Percentiles rank a stretch among this genome's conserved stretches.
phyloP scores from a whole-genome alignment of 2,329 filamentous ascomycete species.

The Tolypocladium nubicola region DNA sequence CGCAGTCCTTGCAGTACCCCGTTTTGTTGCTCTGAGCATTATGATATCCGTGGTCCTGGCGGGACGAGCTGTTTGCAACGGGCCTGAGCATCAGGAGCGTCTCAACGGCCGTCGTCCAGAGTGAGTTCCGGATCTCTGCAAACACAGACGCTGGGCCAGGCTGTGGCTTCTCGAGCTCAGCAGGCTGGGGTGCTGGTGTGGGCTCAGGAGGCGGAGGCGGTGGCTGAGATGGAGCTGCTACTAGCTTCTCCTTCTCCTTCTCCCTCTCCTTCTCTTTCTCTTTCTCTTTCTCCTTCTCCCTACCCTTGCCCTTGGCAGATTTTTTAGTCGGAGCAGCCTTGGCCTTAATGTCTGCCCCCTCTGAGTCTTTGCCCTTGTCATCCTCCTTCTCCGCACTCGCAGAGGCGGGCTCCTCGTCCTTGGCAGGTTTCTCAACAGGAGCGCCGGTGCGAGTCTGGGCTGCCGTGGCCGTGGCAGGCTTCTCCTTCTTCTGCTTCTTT shows the following conservation, averaged over 20 bases:
- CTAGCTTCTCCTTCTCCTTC: conserved; percentile 3
- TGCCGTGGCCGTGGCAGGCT: conserved; percentile 20
- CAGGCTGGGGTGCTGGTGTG: conserved; percentile 7
- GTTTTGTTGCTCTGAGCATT: conserved; percentile 11
- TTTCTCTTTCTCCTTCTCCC: conserved; percentile 17
- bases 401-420: conserved; percentile 4
- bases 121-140: conserved; percentile 19
- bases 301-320: conserved; percentile 17
- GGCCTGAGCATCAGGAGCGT: conserved; percentile 26
- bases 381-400: background rate
- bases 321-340: conserved; percentile 20
- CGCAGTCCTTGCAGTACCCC: conserved; percentile 23
- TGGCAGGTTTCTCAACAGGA: conserved; percentile 5
- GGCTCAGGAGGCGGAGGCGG: conserved; percentile 9
- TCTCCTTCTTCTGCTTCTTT: conserved; percentile 78
- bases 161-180: conserved; percentile 17
- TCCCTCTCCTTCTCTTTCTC: background rate
- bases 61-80: conserved; percentile 17
- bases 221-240: conserved; percentile 2
- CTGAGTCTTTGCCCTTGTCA: conserved; percentile 3
- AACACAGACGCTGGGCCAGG: conserved; percentile 23
- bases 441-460: conserved; percentile 4
- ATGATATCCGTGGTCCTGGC: conserved; percentile 13
- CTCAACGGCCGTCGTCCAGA: conserved; percentile 22
- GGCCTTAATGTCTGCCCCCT: conserved; percentile 12